phyloP scores from a whole-genome alignment of 2,329 filamentous ascomycete species.

The Anthostomella pinea region DNA sequence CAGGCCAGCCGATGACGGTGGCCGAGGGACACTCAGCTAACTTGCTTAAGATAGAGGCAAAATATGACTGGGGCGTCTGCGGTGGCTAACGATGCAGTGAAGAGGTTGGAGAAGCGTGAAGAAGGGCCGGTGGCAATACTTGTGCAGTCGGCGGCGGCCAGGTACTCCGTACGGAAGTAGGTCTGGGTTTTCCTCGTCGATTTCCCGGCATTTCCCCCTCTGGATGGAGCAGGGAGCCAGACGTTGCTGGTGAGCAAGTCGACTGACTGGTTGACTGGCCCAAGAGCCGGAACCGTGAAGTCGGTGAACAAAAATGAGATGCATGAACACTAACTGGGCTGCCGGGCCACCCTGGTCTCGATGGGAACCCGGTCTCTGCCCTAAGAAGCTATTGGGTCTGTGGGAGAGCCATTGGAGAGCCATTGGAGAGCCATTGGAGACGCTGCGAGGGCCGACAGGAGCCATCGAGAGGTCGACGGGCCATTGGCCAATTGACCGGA shows the following conservation, averaged over 20 bases:
- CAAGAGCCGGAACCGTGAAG: conserved; percentile 34
- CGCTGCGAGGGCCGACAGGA: conserved; percentile 34
- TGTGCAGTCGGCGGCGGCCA: conserved; percentile 13
- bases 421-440: conserved; percentile 22
- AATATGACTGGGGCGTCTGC: conserved; percentile 20
- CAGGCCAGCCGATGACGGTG: conserved; percentile 19
- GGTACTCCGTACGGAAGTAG: conserved; percentile 13
- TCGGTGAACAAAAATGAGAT: conserved; percentile 45
- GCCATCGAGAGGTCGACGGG: conserved; percentile 22
- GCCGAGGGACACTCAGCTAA: conserved; percentile 18
- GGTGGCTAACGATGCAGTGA: too few species aligned
- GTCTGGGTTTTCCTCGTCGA: conserved; percentile 9
- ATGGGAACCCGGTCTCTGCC: conserved; percentile 27
- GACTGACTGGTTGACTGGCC: conserved; percentile 25
- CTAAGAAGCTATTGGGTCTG: conserved; percentile 29
- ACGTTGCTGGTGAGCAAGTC: conserved; percentile 6
- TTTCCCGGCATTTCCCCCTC: conserved; percentile 6
- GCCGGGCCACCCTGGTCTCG: conserved; percentile 26
- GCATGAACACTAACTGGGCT: conserved; percentile 42
- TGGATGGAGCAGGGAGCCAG: not conserved
- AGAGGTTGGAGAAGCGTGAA: too few species aligned
- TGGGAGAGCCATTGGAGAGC: too few species aligned
- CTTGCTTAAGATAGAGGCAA: conserved; percentile 16
- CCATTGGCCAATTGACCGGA: conserved; percentile 27
- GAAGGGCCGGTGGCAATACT: conserved; percentile 8